Base-by-base conservation (phyloP, 192 early-diverging fungal genomes). In the Coemansia sp. region DNA sequence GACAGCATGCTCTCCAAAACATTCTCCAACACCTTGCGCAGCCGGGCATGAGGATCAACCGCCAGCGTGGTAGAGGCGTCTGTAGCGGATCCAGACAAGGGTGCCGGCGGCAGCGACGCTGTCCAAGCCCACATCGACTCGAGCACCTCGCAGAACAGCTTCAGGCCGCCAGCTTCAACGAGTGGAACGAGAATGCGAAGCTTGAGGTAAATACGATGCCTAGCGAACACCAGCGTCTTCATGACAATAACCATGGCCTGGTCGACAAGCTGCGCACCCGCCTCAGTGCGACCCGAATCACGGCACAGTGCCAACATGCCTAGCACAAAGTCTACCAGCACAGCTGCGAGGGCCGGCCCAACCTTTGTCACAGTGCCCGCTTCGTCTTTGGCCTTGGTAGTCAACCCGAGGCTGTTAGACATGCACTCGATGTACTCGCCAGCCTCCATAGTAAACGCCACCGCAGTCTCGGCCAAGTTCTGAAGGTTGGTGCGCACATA, bases 351-450 rank as follows among this genome's bases (percentile, higher is more conserved):
- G 20, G 52, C 37, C 2, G 57, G 39, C 0, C 73, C 61, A 3
- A 82, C 36, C 64, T 64, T 57, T 11, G 47, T 59, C 45, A 25
- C 18, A 48, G 50, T 58, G 43, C 50, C 52, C n/a, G 26, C 55
- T 34, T 53, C 61, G 33, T 61, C 59, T 35, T 52, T 68, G 10
- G 66, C 20, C 59, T 63, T 58, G 20, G 50, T 23, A 0, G 39
- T 64, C 25, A 82, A 68, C 7, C 70, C 62, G 6, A 82, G 59
- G 62, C 79, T 82, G 64, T 76, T 82, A 6, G 79, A 82, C 39
- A 76, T 69, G 58, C 73, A 73, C 74, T 82, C 79, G 21, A 82
- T 73, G 63, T 76, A 72, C 39, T 82, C 74, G 34, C 74, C 74
- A 0, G 70, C 50, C 66, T 76, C 69, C 10, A 76, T 48, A 14